Evolutionary conservation across 768 basidiomycete species (phyloP), one percentile per base, ranked within the genome.

Genomic region (Mycena galericulata): DNA sequence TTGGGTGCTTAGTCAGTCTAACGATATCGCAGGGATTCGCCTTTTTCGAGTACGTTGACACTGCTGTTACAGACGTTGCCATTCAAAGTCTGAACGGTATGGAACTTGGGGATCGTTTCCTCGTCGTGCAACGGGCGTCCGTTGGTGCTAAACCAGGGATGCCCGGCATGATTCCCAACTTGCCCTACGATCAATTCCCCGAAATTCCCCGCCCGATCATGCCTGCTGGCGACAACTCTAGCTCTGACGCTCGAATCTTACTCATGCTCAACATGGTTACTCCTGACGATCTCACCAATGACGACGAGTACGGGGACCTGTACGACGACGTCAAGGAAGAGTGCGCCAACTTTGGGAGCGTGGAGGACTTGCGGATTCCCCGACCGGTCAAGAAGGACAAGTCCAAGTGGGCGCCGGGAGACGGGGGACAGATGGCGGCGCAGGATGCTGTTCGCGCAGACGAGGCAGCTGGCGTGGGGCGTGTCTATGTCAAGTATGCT

Each of bases 221-320:
- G 88, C 94, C 94, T 62, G 93, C 93, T 10, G 91, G 91, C 60
- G 92, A 93, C 75, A 82, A 81, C 57, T 84, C 85, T 61, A 83
- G 80, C 40, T 72, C 80, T 14, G 88, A 92, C 60, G 88, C 95
- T 29, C 90, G 95, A 40, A 96, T 98, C 75, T 87, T 99, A 74
- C 92, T 99, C 77, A 93, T 99, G 92, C 83, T 99, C 75, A 99
- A 99, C 87, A 99, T 99, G 98, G 96, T 99, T 71, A 94, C 93
- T 0, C 78, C 94, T 1, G 98, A 99, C 49, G 98, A 99, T 75
- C 87, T 99, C 51, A 79, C 87, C 20, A 91, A 95, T 74, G 97
- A 99, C 76, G 84, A 91, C 67, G 98, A 99, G 75, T 99, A 98
- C 78, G 89, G 90, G 26, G 98, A 99, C 74, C 88, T 99, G 65